phyloP scores from a whole-genome alignment of 805 yeast species.

The Phaffomyces opuntiae region DNA sequence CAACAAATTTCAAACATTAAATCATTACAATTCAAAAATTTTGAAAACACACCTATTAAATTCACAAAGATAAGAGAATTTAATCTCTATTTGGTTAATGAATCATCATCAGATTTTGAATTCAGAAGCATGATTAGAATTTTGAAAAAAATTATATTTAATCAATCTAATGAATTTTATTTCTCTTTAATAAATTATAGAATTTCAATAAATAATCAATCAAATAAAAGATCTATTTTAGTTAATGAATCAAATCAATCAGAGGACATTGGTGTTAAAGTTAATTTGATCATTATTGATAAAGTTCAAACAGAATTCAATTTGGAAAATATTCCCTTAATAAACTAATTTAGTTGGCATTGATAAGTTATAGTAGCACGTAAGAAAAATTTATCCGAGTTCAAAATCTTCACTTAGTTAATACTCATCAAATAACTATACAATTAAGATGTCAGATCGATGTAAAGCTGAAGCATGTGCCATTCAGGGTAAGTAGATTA shows the following conservation, averaged over 20 bases:
- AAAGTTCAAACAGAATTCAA: no score
- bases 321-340: no score
- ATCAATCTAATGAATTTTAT: neutral
- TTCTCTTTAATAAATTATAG: constrained; percentile 2
- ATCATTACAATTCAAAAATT: neutral
- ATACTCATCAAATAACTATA: neutral
- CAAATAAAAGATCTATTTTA: no score
- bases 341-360: no score
- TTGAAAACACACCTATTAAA: no score
- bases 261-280: no score
- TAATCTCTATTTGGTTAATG: constrained; percentile 1
- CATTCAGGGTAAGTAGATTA: constrained; percentile 46
- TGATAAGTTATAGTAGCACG: neutral
- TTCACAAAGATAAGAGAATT: neutral
- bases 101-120: neutral
- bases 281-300: no score
- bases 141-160: neutral
- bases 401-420: neutral
- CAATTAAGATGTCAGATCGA: constrained; percentile 25
- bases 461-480: constrained; percentile 80
- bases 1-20: neutral
- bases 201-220: neutral
- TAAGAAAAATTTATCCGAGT: neutral
- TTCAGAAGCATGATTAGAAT: neutral
- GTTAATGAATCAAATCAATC: no score